Evolutionary conservation across 192 early-diverging fungal genomes (phyloP).

Genomic region (Coemansia sp.): DNA sequence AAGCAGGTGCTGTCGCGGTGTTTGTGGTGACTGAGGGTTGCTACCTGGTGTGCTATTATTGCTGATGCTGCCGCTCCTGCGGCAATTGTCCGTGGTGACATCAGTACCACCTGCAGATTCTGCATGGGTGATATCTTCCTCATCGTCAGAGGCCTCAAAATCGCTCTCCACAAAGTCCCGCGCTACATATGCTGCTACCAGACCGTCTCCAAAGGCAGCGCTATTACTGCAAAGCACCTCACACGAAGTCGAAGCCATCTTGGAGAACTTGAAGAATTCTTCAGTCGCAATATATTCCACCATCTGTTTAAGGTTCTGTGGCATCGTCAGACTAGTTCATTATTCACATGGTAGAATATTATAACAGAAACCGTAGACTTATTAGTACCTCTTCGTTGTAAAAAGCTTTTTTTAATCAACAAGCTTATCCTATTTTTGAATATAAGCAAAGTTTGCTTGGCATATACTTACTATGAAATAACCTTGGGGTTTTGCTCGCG

Average conservation of each 20-base stretch:
- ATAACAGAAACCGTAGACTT: too few species aligned
- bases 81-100: not conserved
- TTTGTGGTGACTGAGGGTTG: not conserved
- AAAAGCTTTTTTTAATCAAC: not conserved
- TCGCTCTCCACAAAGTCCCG: conserved; percentile 51
- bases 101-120: not conserved
- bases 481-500: conserved; percentile 90
- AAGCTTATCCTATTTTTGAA: too few species aligned
- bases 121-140: not conserved
- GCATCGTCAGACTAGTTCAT: conserved; percentile 59
- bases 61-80: conserved; percentile 5
- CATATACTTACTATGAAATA: conserved; percentile 62
- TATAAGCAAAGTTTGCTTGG: not conserved
- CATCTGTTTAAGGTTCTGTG: conserved; percentile 70
- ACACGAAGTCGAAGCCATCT: conserved; percentile 42
- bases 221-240: conserved; percentile 55
- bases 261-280: conserved; percentile 71
- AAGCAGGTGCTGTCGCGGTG: conserved; percentile 60
- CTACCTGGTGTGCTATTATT: not conserved
- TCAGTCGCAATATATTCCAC: conserved; percentile 81
- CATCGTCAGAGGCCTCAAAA: conserved; percentile 25
- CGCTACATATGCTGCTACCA: conserved; percentile 25
- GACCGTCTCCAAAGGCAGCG: conserved; percentile 39
- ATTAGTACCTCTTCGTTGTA: not conserved
- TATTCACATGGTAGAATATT: too few species aligned